These are phyloP conservation scores for Amyloporia xantha DNA, from an alignment of 768 basidiomycete genomes.

Conservation along the genomic window DNA sequence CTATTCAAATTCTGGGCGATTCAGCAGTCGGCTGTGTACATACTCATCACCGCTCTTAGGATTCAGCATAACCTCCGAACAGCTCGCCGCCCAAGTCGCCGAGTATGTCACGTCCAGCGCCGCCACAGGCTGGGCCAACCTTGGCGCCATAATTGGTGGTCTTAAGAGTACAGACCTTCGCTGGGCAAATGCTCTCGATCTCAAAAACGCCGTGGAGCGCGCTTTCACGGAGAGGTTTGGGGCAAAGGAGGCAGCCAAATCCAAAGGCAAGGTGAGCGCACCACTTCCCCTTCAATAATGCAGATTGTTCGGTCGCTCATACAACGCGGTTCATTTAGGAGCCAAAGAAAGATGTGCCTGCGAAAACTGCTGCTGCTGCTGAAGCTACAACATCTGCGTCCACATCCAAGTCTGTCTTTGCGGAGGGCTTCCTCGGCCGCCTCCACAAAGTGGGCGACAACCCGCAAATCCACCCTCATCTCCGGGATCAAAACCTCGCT, in stretches of 20 bases:
- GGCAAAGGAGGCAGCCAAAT: constrained; percentile 56
- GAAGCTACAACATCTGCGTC: constrained; percentile 31
- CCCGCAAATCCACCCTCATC: constrained; percentile 70
- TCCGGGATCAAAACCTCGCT: constrained; percentile 77
- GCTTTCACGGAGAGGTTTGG: constrained; percentile 67
- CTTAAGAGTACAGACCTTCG: constrained; percentile 61
- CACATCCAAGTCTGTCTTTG: constrained; percentile 66
- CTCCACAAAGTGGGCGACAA: constrained; percentile 94
- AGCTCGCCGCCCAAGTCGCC: constrained; percentile 50
- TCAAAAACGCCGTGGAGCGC: constrained; percentile 75
- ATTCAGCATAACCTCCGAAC: constrained; percentile 64
- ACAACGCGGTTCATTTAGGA: no score
- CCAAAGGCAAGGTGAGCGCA: constrained; percentile 60
- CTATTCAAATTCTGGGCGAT: not conserved
- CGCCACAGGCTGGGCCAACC: constrained; percentile 65
- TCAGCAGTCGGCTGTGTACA: not conserved
- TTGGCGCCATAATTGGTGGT: constrained; percentile 60
- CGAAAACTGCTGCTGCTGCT: constrained; percentile 27
- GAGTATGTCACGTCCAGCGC: constrained; percentile 51
- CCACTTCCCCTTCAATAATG: no score
- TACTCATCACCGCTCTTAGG: constrained; percentile 40
- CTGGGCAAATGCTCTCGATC: constrained; percentile 80
- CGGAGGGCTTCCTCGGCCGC: constrained; percentile 88
- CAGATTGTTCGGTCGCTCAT: no score
- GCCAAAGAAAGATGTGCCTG: constrained; percentile 39